Evolutionary conservation across 2,329 filamentous ascomycete species (phyloP), one percentile per base, ranked within the genome.

Genomic region (Cladosporium colombiae): DNA sequence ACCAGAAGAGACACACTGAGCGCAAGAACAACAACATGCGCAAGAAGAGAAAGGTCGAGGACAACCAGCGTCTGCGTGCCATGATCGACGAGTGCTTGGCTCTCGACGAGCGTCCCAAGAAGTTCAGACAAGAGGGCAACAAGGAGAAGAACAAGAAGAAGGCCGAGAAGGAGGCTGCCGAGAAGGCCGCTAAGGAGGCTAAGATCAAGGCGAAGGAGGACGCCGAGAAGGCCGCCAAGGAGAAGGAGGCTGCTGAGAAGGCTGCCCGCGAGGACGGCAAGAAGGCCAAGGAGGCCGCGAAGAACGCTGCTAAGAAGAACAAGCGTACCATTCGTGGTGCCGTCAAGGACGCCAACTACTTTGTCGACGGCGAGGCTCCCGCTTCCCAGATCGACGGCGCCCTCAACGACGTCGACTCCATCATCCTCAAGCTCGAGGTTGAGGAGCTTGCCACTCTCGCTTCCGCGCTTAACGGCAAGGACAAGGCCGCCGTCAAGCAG

Each of bases 241-340:
- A 96, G 70, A 91, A 92, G 18, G 95, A 97, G 79, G 91, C 91
- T 72, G 85, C 89, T 50, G 92, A 93, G 70, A 98, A 98, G 86
- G 86, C 85, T 5, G 89, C 92, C 66, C 91, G 91, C 72, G 93
- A 94, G 72, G 86, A 90, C 69, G 83, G 83, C 75, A 99, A 98
- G 88, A 99, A 99, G 87, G 90, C 91, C 68, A 99, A 98, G 85
- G 95, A 99, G 81, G 94, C 94, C 1, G 95, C 95, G 66, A 99
- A 99, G 89, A 97, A 93, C 76, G 95, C 95, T 16, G 91, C 95
- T 75, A 99, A 99, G 91, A 99, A 99, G 91, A 99, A 99, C 88
- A 97, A 97, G 88, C 92, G 95, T 84, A 91, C 98, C 57, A 89
- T 99, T 74, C 93, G 96, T 80, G 89, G 88, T 68, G 93, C 91